phyloP scores from a whole-genome alignment of 768 basidiomycete genomes.

The Rhodocollybia butyracea region DNA sequence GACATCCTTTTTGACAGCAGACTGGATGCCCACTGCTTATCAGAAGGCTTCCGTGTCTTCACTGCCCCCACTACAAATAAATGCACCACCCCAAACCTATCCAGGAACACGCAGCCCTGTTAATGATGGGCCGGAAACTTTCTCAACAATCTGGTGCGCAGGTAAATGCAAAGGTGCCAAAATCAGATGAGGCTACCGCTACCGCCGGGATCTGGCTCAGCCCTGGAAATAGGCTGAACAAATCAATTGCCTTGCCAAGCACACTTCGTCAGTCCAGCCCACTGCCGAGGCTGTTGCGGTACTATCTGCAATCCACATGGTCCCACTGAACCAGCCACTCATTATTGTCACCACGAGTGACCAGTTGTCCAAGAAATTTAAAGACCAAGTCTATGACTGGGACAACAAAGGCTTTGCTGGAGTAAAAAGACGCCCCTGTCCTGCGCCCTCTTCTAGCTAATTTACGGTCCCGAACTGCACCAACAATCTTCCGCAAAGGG shows the following conservation, averaged over 20 bases:
- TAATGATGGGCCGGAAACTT: not conserved
- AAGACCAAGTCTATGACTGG: constrained; percentile 12
- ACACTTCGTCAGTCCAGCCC: constrained; percentile 19
- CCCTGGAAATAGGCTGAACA: constrained; percentile 14
- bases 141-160: not conserved
- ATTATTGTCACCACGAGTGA: constrained; percentile 12
- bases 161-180: constrained; percentile 13
- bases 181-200: constrained; percentile 8
- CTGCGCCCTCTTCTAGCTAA: constrained; percentile 2
- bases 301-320: constrained; percentile 1
- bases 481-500: constrained; percentile 20
- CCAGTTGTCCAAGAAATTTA: constrained; percentile 17
- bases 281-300: constrained; percentile 17
- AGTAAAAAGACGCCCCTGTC: constrained; percentile 11
- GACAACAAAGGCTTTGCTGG: constrained; percentile 26
- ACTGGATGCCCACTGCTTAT: not conserved
- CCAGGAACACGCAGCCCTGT: not conserved
- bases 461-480: constrained; percentile 11
- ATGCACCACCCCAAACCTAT: not conserved
- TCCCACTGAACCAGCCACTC: not conserved
- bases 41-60: not conserved
- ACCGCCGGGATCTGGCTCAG: constrained; percentile 19
- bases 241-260: constrained; percentile 7
- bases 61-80: not conserved
- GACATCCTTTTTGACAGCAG: not conserved